phyloP scores from a whole-genome alignment of 2,329 filamentous ascomycete species.

The Clonostachys chloroleuca region DNA sequence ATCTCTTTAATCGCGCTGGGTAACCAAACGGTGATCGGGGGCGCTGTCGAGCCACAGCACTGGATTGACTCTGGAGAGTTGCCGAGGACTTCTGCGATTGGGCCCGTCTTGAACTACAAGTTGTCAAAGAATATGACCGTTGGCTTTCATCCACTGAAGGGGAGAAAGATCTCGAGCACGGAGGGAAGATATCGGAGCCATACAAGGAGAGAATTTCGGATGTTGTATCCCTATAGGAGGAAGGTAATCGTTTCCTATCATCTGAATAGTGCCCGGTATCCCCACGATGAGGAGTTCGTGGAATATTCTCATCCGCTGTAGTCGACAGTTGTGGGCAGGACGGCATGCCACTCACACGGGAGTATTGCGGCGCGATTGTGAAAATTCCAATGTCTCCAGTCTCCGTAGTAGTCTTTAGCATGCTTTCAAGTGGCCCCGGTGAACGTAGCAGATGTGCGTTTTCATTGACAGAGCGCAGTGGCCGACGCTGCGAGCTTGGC shows the following conservation, averaged over 20 bases:
- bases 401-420: slow-evolving; percentile 63
- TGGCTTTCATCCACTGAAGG: slow-evolving; percentile 37
- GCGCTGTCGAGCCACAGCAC: slow-evolving; percentile 37
- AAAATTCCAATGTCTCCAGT: slow-evolving; percentile 62
- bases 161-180: slow-evolving; percentile 37
- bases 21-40: slow-evolving; percentile 56
- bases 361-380: slow-evolving; percentile 33
- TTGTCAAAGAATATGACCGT: slow-evolving; percentile 52
- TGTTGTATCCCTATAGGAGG: slow-evolving; percentile 40
- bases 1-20: slow-evolving; percentile 50
- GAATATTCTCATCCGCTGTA: too few species aligned
- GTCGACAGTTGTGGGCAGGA: too few species aligned
- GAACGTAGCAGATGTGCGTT: slow-evolving; percentile 36
- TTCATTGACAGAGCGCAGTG: slow-evolving; percentile 37
- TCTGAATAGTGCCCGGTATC: slow-evolving; percentile 13
- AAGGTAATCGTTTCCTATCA: slow-evolving; percentile 38
- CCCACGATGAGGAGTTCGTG: too few species aligned
- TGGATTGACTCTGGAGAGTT: slow-evolving; percentile 41
- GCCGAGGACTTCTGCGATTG: slow-evolving; percentile 41
- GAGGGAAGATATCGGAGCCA: slow-evolving; percentile 30
- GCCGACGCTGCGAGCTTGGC: slow-evolving; percentile 22
- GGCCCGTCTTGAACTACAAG: slow-evolving; percentile 39
- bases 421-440: slow-evolving; percentile 54
- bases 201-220: slow-evolving; percentile 55
- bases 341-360: too few species aligned